These are phyloP conservation scores for Iris macrosiphon DNA, from an alignment of 106 monocot species.

Conservation along the genomic window DNA sequence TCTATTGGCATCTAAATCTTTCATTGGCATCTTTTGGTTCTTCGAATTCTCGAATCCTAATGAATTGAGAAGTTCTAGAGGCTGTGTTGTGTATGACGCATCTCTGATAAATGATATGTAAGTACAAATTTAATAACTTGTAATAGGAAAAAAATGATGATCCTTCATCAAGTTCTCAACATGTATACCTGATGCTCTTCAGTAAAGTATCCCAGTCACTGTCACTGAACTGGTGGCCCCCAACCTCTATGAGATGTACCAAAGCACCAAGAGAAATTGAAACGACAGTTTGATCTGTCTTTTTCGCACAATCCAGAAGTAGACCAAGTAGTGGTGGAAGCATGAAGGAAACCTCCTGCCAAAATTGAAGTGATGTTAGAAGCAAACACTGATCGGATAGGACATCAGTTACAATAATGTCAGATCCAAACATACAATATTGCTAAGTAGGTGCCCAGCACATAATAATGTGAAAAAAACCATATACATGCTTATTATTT, in stretches of 20 bases:
- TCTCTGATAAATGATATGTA: slow-evolving; percentile 49
- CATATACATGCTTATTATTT: no score
- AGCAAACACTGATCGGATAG: not conserved
- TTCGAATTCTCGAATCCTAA: slow-evolving; percentile 64
- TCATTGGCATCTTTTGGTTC: slow-evolving; percentile 14
- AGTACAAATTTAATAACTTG: not conserved
- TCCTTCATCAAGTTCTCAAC: not conserved
- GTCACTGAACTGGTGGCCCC: slow-evolving; percentile 90
- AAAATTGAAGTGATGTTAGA: not conserved
- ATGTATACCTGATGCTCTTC: slow-evolving; percentile 74
- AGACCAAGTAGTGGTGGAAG: slow-evolving; percentile 79
- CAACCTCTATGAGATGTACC: slow-evolving; percentile 95
- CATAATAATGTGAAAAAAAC: no score
- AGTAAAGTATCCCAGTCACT: slow-evolving; percentile 93
- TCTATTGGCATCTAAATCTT: slow-evolving; percentile 19
- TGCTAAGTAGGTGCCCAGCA: no score
- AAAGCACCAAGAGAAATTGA: slow-evolving; percentile 93
- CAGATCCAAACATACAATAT: no score
- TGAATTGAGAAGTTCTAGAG: slow-evolving; percentile 92
- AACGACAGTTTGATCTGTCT: slow-evolving; percentile 92
- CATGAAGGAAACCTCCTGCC: slow-evolving; percentile 95
- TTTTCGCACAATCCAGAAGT: slow-evolving; percentile 99
- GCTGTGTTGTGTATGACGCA: slow-evolving; percentile 95
- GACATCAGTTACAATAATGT: not conserved
- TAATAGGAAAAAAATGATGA: not conserved